Percentiles rank a stretch among this genome's conserved stretches.
Evolutionary conservation across 345 rosid species (phyloP).

Genomic region (Balakata baccata): DNA sequence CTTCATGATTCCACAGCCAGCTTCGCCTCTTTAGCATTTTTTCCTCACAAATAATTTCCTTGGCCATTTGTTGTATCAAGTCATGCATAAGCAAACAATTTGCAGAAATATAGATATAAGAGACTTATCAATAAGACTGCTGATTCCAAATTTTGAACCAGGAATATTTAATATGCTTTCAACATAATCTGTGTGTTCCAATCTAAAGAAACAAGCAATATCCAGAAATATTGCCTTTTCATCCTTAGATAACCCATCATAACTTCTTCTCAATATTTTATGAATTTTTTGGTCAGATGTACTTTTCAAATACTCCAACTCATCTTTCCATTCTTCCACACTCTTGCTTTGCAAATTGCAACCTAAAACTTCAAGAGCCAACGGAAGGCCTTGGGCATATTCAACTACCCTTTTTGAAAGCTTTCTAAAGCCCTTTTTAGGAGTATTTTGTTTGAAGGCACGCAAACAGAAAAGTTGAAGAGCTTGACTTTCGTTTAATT

Average conservation of each 20-base stretch:
- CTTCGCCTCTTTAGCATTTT: background rate
- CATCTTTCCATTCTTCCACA: background rate
- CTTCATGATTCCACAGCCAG: background rate
- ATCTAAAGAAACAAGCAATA: background rate
- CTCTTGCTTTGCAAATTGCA: background rate
- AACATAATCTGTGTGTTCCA: background rate
- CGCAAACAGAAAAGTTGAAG: background rate
- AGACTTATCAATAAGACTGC: background rate
- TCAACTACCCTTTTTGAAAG: background rate
- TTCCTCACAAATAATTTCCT: background rate
- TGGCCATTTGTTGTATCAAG: background rate
- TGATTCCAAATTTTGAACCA: background rate
- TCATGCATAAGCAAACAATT: background rate
- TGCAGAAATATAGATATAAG: background rate
- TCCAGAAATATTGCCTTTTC: background rate
- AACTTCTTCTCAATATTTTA: background rate
- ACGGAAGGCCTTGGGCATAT: constrained; percentile 6
- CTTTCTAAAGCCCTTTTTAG: background rate
- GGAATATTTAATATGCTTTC: background rate
- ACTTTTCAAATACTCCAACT: background rate
- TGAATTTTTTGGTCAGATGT: background rate
- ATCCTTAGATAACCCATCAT: background rate
- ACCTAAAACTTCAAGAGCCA: constrained; percentile 12
- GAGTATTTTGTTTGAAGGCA: background rate
- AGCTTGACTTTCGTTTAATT: background rate